phyloP scores from a whole-genome alignment of 2,329 filamentous ascomycete species.

The Aspergillus aculeatinus region DNA sequence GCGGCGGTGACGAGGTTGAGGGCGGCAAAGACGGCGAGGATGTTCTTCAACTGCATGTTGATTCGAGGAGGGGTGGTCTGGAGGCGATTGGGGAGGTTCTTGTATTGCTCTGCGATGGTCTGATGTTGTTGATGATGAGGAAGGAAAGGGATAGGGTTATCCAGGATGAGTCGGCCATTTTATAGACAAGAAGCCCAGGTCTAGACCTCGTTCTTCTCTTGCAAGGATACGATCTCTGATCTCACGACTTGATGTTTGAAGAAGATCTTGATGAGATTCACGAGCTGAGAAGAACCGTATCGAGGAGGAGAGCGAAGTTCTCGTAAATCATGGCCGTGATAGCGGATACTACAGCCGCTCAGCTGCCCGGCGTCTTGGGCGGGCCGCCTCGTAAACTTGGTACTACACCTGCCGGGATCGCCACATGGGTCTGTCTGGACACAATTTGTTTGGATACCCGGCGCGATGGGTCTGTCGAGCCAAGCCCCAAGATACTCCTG shows the following conservation, averaged over 20 bases:
- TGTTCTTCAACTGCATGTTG: neutral
- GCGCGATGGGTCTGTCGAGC: neutral
- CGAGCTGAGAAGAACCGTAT: neutral
- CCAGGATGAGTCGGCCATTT: neutral
- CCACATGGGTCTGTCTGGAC: neutral
- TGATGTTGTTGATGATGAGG: neutral
- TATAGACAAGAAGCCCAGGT: neutral
- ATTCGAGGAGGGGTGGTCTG: neutral
- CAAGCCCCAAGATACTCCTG: too few relatives aligned
- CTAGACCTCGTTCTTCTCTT: neutral
- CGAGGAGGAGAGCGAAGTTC: neutral
- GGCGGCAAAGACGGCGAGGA: neutral
- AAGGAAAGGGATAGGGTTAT: neutral
- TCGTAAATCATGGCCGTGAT: neutral
- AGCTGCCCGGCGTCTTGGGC: neutral
- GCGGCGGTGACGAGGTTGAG: neutral
- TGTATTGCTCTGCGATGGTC: neutral
- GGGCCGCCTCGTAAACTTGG: neutral
- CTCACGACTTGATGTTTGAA: neutral
- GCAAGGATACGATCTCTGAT: neutral
- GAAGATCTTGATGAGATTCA: neutral
- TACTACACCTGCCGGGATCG: neutral
- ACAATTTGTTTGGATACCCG: too few relatives aligned
- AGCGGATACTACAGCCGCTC: neutral
- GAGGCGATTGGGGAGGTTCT: neutral